These are phyloP conservation scores for Oryza australiensis DNA, from an alignment of 176 grass and related monocot genomes.

Conservation along the genomic window DNA sequence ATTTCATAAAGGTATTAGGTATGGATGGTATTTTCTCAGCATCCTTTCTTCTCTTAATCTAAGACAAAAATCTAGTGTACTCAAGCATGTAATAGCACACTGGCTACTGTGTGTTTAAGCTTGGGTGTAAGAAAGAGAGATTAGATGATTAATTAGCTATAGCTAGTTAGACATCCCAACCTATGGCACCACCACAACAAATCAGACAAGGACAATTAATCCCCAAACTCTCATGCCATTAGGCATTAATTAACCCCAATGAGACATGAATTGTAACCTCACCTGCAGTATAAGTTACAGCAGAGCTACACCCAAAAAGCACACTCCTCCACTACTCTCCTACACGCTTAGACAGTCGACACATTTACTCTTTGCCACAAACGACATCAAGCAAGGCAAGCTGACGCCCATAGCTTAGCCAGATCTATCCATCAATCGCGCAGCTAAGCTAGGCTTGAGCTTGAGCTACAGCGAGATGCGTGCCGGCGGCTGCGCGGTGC, in stretches of 20 bases:
- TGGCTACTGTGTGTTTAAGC: neutral
- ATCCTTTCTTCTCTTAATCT: neutral
- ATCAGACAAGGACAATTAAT: slow-evolving; percentile 8
- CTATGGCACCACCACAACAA: slow-evolving; percentile 7
- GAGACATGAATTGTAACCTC: neutral
- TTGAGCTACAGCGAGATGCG: slow-evolving; percentile 48
- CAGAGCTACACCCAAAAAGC: neutral
- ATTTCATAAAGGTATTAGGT: neutral
- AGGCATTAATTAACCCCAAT: neutral
- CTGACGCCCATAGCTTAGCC: neutral
- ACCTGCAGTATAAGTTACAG: neutral
- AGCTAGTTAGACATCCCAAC: neutral
- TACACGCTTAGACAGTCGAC: neutral
- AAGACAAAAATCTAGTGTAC: neutral
- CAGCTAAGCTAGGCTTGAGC: neutral
- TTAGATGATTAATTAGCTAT: neutral
- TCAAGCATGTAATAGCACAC: neutral
- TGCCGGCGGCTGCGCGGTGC: slow-evolving; percentile 68
- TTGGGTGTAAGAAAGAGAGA: neutral
- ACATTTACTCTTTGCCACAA: neutral
- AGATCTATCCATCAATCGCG: neutral
- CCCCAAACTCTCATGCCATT: neutral
- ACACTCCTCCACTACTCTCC: neutral
- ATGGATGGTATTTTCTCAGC: neutral
- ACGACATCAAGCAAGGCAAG: neutral